Evolutionary conservation across 1,284 basidiomycete species (phyloP), one percentile per base, ranked within the genome.

Genomic region (Microstroma glucosiphilum): DNA sequence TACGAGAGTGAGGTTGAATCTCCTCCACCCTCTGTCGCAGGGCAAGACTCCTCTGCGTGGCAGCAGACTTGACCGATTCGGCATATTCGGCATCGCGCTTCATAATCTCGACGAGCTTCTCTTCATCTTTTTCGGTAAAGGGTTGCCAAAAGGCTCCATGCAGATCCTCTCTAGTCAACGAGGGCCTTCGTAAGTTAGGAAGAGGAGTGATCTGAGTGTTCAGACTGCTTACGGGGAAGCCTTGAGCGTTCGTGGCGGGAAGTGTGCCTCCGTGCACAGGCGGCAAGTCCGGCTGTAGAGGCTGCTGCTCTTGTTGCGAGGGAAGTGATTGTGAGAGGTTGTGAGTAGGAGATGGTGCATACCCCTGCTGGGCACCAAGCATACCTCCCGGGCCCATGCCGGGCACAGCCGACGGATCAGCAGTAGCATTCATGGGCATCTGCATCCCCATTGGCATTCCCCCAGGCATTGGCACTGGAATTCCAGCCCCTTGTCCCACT

Each of bases 131-230:
- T 13, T 81, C 79, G 0, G 77, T 72, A 41, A 92, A 80, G 0
- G 83, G 66, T n/a, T 60, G 64, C 71, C 71, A 77, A 11, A 59
- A 23, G 6, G 57, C 56, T 9, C n/a, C 49, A n/a, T 40, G 30
- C n/a, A 26, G 61, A 1, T 81, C 80, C 55, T 80, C 81, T 7
- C 80, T 81, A 6, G 80, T 76, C 46, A 59, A 43, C n/a, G 53
- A 56, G 15, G 66, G 67, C 86, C 82, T 57, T 81, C 78, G 49
- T 86, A 81, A 2, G 51, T 54, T 54, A 21, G 88, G 87, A 1
- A 91, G 84, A 59, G 84, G 80, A 9, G 85, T 84, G 57, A 90
- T 83, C 19, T 83, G 82, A 6, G 89, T 90, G 58, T 86, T 84
- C 41, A 83, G 82, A 26, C 84, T 83, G 75, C 87, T 86, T 61